phyloP scores from a whole-genome alignment of 495 filamentous ascomycete genomes.

The Evansstolkia leycettana region DNA sequence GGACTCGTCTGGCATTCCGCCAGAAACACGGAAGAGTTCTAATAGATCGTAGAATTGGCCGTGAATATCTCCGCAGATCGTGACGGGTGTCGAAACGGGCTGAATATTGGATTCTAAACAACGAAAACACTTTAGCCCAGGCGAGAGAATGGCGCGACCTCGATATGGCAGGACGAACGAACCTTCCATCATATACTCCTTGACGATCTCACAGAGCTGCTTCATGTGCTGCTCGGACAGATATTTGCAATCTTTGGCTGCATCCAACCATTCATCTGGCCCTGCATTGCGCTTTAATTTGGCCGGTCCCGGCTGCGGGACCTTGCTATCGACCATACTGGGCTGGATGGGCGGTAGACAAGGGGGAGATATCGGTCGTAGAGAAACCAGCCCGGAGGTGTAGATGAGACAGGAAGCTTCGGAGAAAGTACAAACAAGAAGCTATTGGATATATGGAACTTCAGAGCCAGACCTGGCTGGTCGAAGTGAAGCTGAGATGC shows the following conservation, averaged over 20 bases:
- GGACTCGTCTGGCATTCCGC: conserved; percentile 81
- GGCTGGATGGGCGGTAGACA: too few relatives aligned
- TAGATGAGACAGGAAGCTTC: conserved; percentile 1
- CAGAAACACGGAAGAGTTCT: conserved; percentile 91
- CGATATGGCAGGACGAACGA: not conserved
- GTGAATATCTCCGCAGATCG: conserved; percentile 95
- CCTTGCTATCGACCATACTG: conserved; percentile 40
- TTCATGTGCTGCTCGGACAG: conserved; percentile 95
- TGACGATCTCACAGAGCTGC: conserved; percentile 94
- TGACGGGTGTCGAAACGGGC: conserved; percentile 91
- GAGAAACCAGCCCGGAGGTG: too few relatives aligned
- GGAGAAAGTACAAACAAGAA: not conserved
- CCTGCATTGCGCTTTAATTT: conserved; percentile 70
- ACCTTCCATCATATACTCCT: conserved; percentile 98
- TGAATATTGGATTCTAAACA: conserved; percentile 91
- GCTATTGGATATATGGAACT: too few relatives aligned
- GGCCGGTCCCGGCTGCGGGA: conserved; percentile 83
- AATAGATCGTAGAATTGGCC: conserved; percentile 98
- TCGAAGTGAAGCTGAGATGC: too few relatives aligned
- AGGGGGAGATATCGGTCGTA: too few relatives aligned
- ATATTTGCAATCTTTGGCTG: conserved; percentile 93
- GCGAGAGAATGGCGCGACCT: too few relatives aligned
- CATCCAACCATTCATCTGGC: conserved; percentile 92
- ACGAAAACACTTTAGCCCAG: not conserved
- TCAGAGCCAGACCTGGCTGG: too few relatives aligned